Conservation (phyloP, 345 rosid genomes). For the Odontarrhena argentea region DNA sequence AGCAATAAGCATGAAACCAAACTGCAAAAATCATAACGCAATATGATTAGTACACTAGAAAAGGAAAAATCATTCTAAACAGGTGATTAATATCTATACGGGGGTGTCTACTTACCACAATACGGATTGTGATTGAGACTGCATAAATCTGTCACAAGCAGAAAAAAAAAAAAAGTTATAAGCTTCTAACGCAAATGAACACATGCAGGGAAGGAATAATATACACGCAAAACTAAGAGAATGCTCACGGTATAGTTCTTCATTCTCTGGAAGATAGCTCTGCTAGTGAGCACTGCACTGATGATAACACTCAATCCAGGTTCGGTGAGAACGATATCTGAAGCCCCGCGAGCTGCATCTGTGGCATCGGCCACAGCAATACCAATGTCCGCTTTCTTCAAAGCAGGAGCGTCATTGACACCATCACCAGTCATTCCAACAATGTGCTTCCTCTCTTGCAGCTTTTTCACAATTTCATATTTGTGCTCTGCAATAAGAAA, state of each 20-base stretch:
- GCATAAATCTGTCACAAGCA: slow-evolving; percentile 43
- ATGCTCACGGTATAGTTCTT: slow-evolving; percentile 74
- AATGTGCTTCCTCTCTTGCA: slow-evolving; percentile 79
- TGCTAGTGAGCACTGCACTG: slow-evolving; percentile 90
- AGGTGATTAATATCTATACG: slow-evolving; percentile 4
- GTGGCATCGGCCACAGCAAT: slow-evolving; percentile 94
- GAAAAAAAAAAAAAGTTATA: slow-evolving; percentile 1
- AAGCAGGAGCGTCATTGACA: slow-evolving; percentile 90
- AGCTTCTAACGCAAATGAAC: slow-evolving; percentile 18
- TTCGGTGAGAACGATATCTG: slow-evolving; percentile 89
- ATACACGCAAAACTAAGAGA: slow-evolving; percentile 8
- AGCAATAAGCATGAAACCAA: slow-evolving; percentile 56
- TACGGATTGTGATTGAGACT: slow-evolving; percentile 54
- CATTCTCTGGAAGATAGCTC: slow-evolving; percentile 94
- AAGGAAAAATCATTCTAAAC: not conserved
- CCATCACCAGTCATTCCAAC: slow-evolving; percentile 98
- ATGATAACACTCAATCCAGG: slow-evolving; percentile 92
- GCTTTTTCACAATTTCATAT: slow-evolving; percentile 74
- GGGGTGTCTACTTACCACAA: slow-evolving; percentile 42
- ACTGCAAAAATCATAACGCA: slow-evolving; percentile 26
- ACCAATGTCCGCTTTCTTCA: slow-evolving; percentile 87
- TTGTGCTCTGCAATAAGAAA: slow-evolving; percentile 67
- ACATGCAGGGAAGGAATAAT: not conserved
- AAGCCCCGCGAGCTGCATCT: slow-evolving; percentile 90
- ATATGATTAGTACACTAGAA: slow-evolving; percentile 20